phyloP scores from a whole-genome alignment of 306 rosid genomes.

The Cajanus cajan region DNA sequence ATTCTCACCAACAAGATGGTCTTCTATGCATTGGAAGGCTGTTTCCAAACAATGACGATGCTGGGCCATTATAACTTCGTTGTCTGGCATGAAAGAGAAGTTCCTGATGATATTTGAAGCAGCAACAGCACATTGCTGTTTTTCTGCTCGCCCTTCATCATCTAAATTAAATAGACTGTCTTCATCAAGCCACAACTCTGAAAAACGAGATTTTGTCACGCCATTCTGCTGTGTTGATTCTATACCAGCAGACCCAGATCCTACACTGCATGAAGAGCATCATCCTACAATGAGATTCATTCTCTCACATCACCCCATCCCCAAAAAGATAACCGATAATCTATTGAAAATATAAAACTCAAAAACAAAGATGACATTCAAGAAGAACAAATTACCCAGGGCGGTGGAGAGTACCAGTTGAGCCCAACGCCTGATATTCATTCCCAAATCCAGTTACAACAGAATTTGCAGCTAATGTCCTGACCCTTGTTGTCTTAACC shows the following conservation, averaged over 20 bases:
- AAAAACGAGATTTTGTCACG: constrained; percentile 52
- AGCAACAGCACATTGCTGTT: constrained; percentile 85
- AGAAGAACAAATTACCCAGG: constrained; percentile 52
- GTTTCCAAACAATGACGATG: constrained; percentile 95
- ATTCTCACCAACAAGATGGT: constrained; percentile 60
- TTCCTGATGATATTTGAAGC: constrained; percentile 94
- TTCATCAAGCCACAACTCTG: constrained; percentile 85
- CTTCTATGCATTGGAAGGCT: constrained; percentile 86
- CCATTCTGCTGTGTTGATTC: constrained; percentile 57
- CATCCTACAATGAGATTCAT: constrained; percentile 38
- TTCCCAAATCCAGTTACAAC: constrained; percentile 83
- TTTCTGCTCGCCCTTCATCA: constrained; percentile 91
- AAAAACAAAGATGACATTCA: not conserved
- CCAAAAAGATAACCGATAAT: not conserved
- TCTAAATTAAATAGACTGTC: constrained; percentile 88
- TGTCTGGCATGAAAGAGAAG: constrained; percentile 98
- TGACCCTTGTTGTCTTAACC: constrained; percentile 55
- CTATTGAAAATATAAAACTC: constrained; percentile 15
- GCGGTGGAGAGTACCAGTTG: constrained; percentile 47
- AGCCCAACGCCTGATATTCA: constrained; percentile 64
- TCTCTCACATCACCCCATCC: constrained; percentile 2
- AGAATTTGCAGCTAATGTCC: constrained; percentile 75
- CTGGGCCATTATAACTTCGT: constrained; percentile 91
- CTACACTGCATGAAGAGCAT: constrained; percentile 48
- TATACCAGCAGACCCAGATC: constrained; percentile 49